Percentiles rank a stretch among this genome's conserved stretches.
Evolutionary conservation across 495 filamentous ascomycete species (phyloP).

Genomic region (Aspergillus cristatus): DNA sequence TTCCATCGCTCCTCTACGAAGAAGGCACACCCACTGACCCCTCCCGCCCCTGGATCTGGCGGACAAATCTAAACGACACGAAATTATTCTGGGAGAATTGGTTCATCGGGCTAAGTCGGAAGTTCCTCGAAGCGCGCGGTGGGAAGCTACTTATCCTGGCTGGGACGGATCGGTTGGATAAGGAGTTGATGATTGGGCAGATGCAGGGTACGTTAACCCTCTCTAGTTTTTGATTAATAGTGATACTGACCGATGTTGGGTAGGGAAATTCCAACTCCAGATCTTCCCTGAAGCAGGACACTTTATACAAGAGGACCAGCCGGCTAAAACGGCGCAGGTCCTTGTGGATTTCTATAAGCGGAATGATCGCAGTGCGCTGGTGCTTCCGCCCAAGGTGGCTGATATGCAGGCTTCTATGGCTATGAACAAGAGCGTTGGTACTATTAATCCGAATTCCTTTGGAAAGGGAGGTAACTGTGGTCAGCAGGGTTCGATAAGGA

Average conservation of each 20-base stretch:
- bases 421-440: constrained; percentile 28
- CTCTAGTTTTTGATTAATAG: background rate
- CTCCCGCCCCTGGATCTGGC: constrained; percentile 61
- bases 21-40: constrained; percentile 26
- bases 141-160: constrained; percentile 88
- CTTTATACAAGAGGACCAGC: constrained; percentile 92
- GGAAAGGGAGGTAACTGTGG: background rate
- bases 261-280: constrained; percentile 90
- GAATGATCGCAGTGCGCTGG: constrained; percentile 75
- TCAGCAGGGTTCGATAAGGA: background rate
- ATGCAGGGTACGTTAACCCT: constrained; percentile 68
- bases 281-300: constrained; percentile 94
- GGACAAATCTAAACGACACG: constrained; percentile 74
- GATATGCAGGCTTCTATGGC: constrained; percentile 43
- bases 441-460: constrained; percentile 8
- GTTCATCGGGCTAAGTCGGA: constrained; percentile 80
- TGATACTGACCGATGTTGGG: too few species aligned
- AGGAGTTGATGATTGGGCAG: constrained; percentile 92
- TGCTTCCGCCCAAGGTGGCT: constrained; percentile 83
- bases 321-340: constrained; percentile 72
- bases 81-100: constrained; percentile 91
- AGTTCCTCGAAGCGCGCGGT: constrained; percentile 76
- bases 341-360: constrained; percentile 85
- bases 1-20: constrained; percentile 67
- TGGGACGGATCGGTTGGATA: constrained; percentile 89